Evolutionary conservation across 1,284 basidiomycete genomes (phyloP).

Genomic region (Malassezia japonica): DNA sequence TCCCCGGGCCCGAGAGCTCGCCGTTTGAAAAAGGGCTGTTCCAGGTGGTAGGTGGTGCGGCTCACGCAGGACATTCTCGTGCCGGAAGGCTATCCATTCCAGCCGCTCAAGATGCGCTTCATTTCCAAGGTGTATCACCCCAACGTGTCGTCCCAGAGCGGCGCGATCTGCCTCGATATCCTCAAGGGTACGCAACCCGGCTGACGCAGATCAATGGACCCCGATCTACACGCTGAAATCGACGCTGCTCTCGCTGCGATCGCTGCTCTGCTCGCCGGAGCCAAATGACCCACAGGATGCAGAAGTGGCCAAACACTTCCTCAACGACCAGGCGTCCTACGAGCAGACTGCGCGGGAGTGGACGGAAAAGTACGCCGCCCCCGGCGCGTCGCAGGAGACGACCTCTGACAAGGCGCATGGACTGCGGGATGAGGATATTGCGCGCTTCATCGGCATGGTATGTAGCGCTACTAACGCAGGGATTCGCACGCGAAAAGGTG

Average conservation of each 20-base stretch:
- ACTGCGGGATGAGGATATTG: constrained; percentile 51
- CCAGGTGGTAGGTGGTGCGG: constrained; percentile 63
- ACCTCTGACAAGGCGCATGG: constrained; percentile 33
- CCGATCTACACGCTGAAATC: constrained; percentile 74
- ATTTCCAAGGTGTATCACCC: constrained; percentile 80
- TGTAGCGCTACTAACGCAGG: constrained; percentile 17
- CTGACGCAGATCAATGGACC: constrained; percentile 22
- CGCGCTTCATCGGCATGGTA: constrained; percentile 49
- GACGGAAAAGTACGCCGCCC: constrained; percentile 50
- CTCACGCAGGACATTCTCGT: constrained; percentile 74
- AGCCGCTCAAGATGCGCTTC: constrained; percentile 80
- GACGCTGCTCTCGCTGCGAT: constrained; percentile 89
- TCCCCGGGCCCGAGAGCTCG: constrained; percentile 56
- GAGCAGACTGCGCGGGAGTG: constrained; percentile 88
- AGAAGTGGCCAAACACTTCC: constrained; percentile 83
- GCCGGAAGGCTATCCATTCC: constrained; percentile 83
- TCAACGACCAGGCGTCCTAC: constrained; percentile 74
- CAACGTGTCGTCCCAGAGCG: constrained; percentile 86
- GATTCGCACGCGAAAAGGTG: constrained; percentile 66
- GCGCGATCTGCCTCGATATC: constrained; percentile 75
- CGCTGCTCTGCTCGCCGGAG: constrained; percentile 87
- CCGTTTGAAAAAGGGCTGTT: constrained; percentile 89
- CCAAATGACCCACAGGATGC: constrained; percentile 97
- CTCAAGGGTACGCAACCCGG: constrained; percentile 67
- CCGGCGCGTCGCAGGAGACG: constrained; percentile 9